Conservation (phyloP, 2,329 filamentous ascomycete species). For the Sarocladiaceae sp. region DNA sequence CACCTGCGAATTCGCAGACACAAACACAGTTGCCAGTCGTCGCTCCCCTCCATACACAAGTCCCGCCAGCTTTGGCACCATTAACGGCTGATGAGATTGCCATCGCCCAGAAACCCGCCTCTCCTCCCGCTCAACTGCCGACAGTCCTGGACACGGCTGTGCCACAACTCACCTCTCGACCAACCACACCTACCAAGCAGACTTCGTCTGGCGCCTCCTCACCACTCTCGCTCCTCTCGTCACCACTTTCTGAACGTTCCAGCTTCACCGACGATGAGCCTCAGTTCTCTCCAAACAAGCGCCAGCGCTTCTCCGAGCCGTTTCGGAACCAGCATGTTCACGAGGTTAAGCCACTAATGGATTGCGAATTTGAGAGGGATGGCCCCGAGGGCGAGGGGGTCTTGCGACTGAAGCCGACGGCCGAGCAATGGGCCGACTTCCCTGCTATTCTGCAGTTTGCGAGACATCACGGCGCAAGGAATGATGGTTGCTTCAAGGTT, state of each 20-base stretch:
- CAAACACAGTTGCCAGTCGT: no score
- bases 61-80: no score
- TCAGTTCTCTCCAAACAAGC: not conserved
- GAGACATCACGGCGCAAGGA: slow-evolving; percentile 21
- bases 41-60: no score
- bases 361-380: slow-evolving; percentile 27
- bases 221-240: slow-evolving; percentile 2
- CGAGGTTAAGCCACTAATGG: slow-evolving; percentile 16
- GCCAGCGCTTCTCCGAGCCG: not conserved
- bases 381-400: slow-evolving; percentile 21
- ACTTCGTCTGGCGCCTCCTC: slow-evolving; percentile 1
- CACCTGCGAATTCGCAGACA: no score
- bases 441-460: slow-evolving; percentile 28
- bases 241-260: slow-evolving; percentile 4
- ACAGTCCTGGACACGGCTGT: no score
- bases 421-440: slow-evolving; percentile 30
- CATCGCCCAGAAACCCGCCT: no score
- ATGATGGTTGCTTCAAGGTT: slow-evolving; percentile 33
- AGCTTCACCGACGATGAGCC: slow-evolving; percentile 6
- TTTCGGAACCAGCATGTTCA: not conserved
- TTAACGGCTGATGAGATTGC: no score
- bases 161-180: not conserved
- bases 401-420: slow-evolving; percentile 27
- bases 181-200: slow-evolving; percentile 1
- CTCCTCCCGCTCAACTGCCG: no score